Conservation (phyloP, 2,329 filamentous ascomycete genomes). For the Grosmannia clavigera region DNA sequence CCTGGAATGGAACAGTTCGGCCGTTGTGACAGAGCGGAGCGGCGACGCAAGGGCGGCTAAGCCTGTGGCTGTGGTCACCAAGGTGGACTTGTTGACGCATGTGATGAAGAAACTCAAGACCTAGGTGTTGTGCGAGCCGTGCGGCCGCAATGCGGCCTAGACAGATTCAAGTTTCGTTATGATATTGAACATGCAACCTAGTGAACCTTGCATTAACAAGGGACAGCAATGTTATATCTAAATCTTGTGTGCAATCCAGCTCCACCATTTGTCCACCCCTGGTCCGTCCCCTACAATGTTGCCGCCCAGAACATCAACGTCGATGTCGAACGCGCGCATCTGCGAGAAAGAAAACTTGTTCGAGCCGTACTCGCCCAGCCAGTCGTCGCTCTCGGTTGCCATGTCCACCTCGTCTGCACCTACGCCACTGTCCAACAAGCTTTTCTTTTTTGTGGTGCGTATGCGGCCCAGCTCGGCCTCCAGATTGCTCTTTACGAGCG, state of each 20-base stretch:
- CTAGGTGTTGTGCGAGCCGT: background rate
- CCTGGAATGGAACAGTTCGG: conserved; percentile 96
- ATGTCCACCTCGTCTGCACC: conserved; percentile 41
- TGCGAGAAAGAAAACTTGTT: conserved; percentile 68
- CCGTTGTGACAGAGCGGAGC: conserved; percentile 74
- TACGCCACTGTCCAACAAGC: conserved; percentile 70
- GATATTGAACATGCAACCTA: background rate
- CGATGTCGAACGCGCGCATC: conserved; percentile 72
- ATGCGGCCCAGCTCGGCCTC: conserved; percentile 75
- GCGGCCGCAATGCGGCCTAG: background rate
- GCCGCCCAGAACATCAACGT: conserved; percentile 66
- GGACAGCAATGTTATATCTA: conserved; percentile 22
- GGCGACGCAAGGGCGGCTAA: conserved; percentile 46
- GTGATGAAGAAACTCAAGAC: conserved; percentile 56
- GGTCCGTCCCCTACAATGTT: conserved; percentile 53
- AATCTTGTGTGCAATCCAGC: conserved; percentile 71
- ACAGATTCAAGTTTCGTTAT: background rate
- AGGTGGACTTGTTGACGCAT: conserved; percentile 90
- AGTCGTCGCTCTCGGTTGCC: conserved; percentile 57
- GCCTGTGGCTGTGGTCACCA: conserved; percentile 84
- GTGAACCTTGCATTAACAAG: background rate
- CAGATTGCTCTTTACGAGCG: conserved; percentile 59
- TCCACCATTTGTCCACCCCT: conserved; percentile 77
- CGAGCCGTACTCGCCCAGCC: conserved; percentile 71
- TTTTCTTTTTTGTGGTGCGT: conserved; percentile 63